Base-by-base conservation (phyloP, 306 rosid genomes). In the Sechiopsis laciniata region DNA sequence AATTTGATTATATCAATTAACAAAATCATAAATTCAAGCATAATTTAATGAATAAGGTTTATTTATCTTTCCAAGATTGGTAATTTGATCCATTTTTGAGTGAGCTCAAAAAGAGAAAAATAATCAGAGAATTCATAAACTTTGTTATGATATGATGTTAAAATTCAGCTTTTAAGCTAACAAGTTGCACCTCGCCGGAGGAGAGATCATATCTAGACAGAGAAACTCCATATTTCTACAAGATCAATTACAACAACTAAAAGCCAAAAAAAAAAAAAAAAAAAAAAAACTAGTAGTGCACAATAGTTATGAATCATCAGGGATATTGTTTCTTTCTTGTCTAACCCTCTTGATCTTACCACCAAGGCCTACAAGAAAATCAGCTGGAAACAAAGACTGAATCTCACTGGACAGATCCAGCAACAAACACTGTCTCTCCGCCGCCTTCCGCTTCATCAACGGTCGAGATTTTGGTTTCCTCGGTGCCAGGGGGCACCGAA, bases 401-500 rank as follows among this genome's bases (percentile, higher is more conserved):
- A 85, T 78, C 71, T 89, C 89, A 14, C 26, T 56, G 6, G 89
- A 55, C 3, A 83, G 50, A 83, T 82, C 84, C 35, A 84, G 75
- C 4, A 80, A 22, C 54, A 74, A 17, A 8, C 76, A 74, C 74
- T 73, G 71, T 5, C 79, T 72, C 10, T 50, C 67, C 21, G 7
- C 12, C 2, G 75, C 78, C 80, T 77, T 83, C 68, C 88, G 72
- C 71, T 91, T 91, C 68, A 14, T 76, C 24, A 76, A 20, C 6
- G 81, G 80, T 12, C 21, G 51, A 0, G 85, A 51, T 77, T 85
- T 88, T n/a, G 86, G 87, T 76, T 89, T 88, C 77, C 85, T 83
- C 10, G 96, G 96, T 51, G 96, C 89, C 71, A 85, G 84, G 4
- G 97, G 96, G n/a, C 95, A 91, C 50, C 65, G 69, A 9, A 75